A percentile compares a stretch with the other conserved stretches of the same genome.
Conservation (phyloP, 2,329 filamentous ascomycete species). For the Falciphora oryzae region DNA sequence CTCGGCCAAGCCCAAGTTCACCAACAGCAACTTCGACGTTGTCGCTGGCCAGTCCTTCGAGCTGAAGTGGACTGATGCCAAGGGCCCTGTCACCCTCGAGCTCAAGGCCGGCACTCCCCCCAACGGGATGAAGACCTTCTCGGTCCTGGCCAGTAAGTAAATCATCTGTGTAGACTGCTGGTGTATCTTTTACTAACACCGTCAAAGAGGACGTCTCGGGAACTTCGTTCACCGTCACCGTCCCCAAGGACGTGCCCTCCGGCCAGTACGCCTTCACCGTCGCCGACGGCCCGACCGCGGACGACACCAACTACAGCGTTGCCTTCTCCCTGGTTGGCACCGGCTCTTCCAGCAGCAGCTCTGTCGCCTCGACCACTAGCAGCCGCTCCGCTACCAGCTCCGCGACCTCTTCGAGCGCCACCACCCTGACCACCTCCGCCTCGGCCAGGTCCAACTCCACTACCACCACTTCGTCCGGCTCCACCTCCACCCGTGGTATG, state of each 20-base stretch:
- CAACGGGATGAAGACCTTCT: slow-evolving; percentile 29
- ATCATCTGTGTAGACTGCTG: background rate
- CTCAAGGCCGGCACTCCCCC: slow-evolving; percentile 32
- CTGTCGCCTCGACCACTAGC: background rate
- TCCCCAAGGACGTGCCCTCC: slow-evolving; percentile 27
- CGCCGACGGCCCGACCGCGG: slow-evolving; percentile 24
- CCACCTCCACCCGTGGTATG: slow-evolving; percentile 3
- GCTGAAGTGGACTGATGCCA: slow-evolving; percentile 35
- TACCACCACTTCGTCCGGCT: background rate
- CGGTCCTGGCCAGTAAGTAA: slow-evolving; percentile 31
- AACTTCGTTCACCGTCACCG: slow-evolving; percentile 33
- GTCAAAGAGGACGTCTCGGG: slow-evolving; percentile 28
- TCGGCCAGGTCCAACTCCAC: background rate
- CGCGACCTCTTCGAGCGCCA: background rate
- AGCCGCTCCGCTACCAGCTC: background rate
- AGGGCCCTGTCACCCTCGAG: slow-evolving; percentile 35
- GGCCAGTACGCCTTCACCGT: slow-evolving; percentile 43
- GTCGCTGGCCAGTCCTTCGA: slow-evolving; percentile 34
- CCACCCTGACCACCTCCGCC: background rate
- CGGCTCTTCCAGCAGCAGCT: slow-evolving; percentile 15
- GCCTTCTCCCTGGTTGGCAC: slow-evolving; percentile 31
- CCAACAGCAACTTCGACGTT: slow-evolving; percentile 26
- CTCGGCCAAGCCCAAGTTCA: slow-evolving; percentile 23
- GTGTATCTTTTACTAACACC: background rate
- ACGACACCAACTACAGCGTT: slow-evolving; percentile 37